Conservation (phyloP, 1,284 basidiomycete genomes). For the Tylopilus orsonianus region DNA sequence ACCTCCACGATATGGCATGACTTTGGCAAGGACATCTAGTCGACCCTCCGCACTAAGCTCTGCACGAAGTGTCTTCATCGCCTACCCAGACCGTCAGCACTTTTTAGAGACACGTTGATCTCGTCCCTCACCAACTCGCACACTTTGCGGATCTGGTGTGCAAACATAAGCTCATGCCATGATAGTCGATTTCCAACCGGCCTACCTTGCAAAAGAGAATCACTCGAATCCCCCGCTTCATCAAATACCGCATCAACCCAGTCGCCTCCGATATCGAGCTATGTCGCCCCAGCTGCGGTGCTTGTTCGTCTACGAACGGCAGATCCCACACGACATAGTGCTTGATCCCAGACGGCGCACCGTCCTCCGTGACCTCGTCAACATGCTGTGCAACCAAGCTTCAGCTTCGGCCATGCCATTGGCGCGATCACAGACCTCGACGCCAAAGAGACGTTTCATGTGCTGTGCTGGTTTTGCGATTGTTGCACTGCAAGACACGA, state of each 20-base stretch:
- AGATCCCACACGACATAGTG: constrained; percentile 81
- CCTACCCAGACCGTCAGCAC: constrained; percentile 38
- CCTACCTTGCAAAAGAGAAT: constrained; percentile 87
- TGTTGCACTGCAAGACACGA: constrained; percentile 90
- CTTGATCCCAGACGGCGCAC: constrained; percentile 80
- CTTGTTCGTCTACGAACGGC: constrained; percentile 58
- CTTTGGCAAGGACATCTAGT: constrained; percentile 72
- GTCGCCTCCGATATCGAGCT: constrained; percentile 75
- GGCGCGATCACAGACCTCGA: constrained; percentile 41
- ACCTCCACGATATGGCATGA: constrained; percentile 88
- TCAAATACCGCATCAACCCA: constrained; percentile 74
- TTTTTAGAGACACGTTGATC: not conserved
- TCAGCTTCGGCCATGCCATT: not conserved
- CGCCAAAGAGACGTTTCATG: constrained; percentile 75
- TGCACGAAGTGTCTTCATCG: constrained; percentile 77
- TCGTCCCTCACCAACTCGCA: constrained; percentile 71
- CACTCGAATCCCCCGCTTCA: constrained; percentile 78
- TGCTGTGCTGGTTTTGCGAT: constrained; percentile 78
- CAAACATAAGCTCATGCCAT: not conserved
- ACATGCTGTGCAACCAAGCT: constrained; percentile 43
- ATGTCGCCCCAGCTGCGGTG: constrained; percentile 57
- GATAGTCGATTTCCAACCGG: not conserved
- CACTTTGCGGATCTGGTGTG: constrained; percentile 64
- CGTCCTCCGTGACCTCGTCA: constrained; percentile 76
- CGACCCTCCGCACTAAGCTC: constrained; percentile 77